Base-by-base conservation (phyloP, 306 rosid species). In the Abrus precatorius region DNA sequence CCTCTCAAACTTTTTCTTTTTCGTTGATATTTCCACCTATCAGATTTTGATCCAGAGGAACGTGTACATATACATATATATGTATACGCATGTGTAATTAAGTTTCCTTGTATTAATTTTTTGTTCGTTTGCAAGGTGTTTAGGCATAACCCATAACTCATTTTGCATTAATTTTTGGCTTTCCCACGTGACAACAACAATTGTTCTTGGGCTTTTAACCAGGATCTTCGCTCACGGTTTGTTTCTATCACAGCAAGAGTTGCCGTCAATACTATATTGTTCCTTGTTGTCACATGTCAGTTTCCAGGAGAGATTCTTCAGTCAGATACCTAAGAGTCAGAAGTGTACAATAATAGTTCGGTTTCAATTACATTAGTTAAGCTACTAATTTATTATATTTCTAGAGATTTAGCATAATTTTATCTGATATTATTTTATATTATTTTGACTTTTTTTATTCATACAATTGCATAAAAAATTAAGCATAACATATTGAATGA, bases 221-320 rank as follows among this genome's bases (percentile, higher is more conserved):
- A 78, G 70, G 69, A 63, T 69, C 68, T 12, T 63, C 57, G 61
- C 63, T 30, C 72, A 7, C 70, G 63, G 69, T 72, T 79, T 83
- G 75, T 80, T 48, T 40, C 80, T 34, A 50, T 30, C 71, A 69
- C 84, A 40, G 74, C 84, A 72, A 78, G 66, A 20, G 20, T 20
- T 20, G 20, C 20, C 20, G 20, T 20, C 20, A 63, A 66, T 69
- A 70, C 73, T 45, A 59, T 20, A 20, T 20, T 20, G 20, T 20
- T 20, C 20, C 20, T 20, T 20, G 20, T 20, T 20, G 20, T 59
- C 64, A 80, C 79, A 82, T 70, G 82, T 83, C 82, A 69, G 81
- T 79, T 80, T 28, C 75, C 47, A 44, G 33, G 63, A 29, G 83
- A 80, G 68, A 59, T 67, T 57, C 60, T 69, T 64, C 66, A 55